A percentile compares a stretch with the other conserved stretches of the same genome.
phyloP scores from a whole-genome alignment of 192 early-diverging fungal genomes.

The Podila epicladia region DNA sequence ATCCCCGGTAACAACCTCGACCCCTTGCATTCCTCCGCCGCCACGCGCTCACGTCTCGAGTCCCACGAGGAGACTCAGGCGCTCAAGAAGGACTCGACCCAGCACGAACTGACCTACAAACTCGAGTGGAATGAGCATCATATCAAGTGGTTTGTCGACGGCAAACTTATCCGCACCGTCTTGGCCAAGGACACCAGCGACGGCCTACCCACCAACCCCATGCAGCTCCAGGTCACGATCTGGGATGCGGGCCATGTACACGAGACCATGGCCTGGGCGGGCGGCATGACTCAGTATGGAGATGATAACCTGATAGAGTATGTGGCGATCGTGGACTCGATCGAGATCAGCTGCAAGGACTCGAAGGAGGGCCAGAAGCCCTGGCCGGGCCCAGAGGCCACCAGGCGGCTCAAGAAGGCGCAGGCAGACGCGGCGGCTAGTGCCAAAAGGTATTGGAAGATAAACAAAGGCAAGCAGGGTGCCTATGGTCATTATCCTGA shows the following conservation, averaged over 20 bases:
- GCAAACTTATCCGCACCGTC: conserved; percentile 44
- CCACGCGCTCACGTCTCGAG: conserved; percentile 21
- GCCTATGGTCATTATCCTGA: neutral
- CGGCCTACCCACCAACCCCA: conserved; percentile 13
- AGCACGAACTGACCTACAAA: conserved; percentile 33
- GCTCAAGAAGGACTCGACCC: conserved; percentile 22
- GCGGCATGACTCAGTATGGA: conserved; percentile 39
- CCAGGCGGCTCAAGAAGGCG: conserved; percentile 20
- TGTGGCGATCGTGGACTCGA: conserved; percentile 40
- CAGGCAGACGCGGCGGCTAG: neutral
- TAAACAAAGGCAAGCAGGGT: conserved; percentile 8
- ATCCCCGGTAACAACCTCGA: conserved; percentile 61
- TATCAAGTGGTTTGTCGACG: conserved; percentile 53
- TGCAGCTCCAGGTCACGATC: conserved; percentile 51
- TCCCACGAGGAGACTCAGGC: conserved; percentile 24
- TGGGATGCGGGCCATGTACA: conserved; percentile 52
- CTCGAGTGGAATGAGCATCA: conserved; percentile 48
- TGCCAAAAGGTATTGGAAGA: neutral
- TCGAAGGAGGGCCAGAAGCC: conserved; percentile 33
- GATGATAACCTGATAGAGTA: conserved; percentile 29
- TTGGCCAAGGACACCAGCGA: conserved; percentile 13
- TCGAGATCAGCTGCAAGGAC: conserved; percentile 43
- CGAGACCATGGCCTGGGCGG: conserved; percentile 37
- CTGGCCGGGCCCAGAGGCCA: conserved; percentile 38
- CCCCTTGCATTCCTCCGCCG: conserved; percentile 48